These are phyloP conservation scores for Cercospora sp. DNA, from an alignment of 2,329 filamentous ascomycete species.

Conservation along the genomic window DNA sequence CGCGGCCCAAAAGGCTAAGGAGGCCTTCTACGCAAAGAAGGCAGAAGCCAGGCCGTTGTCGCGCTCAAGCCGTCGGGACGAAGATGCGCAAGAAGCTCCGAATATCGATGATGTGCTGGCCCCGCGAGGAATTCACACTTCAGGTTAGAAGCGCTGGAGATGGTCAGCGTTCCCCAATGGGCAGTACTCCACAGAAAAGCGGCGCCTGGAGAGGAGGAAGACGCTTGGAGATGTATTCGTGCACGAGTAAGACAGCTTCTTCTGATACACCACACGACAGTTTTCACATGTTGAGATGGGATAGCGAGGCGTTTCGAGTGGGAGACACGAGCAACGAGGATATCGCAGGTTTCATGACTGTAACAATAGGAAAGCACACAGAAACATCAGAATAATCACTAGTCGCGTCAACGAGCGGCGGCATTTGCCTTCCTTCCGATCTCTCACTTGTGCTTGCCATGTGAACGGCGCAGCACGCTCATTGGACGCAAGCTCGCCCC, in stretches of 20 bases:
- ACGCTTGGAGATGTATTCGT: constrained; percentile 4
- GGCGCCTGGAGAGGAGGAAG: constrained; percentile 5
- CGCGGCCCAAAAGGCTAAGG: constrained; percentile 67
- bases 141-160: constrained; percentile 22
- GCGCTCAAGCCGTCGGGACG: constrained; percentile 24
- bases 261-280: background rate
- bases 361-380: constrained; percentile 7
- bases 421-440: background rate
- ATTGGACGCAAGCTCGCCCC: constrained; percentile 1
- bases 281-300: background rate
- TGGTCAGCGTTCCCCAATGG: background rate
- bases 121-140: constrained; percentile 27
- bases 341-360: background rate
- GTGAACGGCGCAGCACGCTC: background rate
- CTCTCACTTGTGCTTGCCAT: background rate
- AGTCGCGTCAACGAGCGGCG: background rate
- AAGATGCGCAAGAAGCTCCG: constrained; percentile 15
- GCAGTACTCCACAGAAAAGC: background rate
- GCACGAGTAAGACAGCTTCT: constrained; percentile 11
- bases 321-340: constrained; percentile 1
- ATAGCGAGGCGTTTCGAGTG: constrained; percentile 5
- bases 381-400: background rate
- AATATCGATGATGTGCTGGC: constrained; percentile 20
- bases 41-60: constrained; percentile 22
- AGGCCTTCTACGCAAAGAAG: constrained; percentile 56